Percentiles rank a stretch among this genome's conserved stretches.
Conservation (phyloP, 768 basidiomycete species). For the Rhodotorula taiwanensis region DNA sequence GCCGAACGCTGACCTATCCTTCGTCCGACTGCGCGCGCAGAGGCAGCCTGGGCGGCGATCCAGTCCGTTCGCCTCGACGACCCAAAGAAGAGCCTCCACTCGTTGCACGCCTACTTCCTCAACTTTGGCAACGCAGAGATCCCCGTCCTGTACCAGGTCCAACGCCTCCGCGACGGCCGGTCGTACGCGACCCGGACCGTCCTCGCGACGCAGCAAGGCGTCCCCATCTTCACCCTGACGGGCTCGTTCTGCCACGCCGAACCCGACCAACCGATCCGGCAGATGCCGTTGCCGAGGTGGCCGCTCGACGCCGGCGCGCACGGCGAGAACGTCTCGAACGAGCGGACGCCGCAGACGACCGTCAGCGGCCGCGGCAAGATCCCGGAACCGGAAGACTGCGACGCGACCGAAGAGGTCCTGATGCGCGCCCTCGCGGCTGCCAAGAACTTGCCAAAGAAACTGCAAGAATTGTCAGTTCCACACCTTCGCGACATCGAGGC, state of each 20-base stretch:
- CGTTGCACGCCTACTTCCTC: conserved; percentile 40
- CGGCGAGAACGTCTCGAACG: not conserved
- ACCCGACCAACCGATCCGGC: conserved; percentile 33
- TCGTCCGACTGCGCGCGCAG: not conserved
- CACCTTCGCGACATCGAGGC: not conserved
- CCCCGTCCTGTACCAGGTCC: conserved; percentile 39
- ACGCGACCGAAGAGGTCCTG: conserved; percentile 38
- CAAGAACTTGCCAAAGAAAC: conserved; percentile 28
- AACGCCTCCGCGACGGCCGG: conserved; percentile 37
- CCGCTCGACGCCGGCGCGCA: conserved; percentile 7
- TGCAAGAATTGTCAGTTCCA: conserved; percentile 32
- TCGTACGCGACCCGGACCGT: conserved; percentile 38
- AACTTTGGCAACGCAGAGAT: conserved; percentile 40
- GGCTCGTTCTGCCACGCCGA: conserved; percentile 40
- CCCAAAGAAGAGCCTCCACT: conserved; percentile 33
- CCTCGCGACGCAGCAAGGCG: conserved; percentile 38
- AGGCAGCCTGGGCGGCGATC: conserved; percentile 36
- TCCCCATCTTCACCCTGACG: conserved; percentile 39
- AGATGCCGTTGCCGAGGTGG: conserved; percentile 19
- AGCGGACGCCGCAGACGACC: no score
- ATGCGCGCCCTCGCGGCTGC: conserved; percentile 18
- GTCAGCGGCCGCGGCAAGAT: conserved; percentile 11
- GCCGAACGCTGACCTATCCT: not conserved
- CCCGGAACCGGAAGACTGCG: conserved; percentile 34
- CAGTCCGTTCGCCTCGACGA: conserved; percentile 32